Conservation (phyloP, 345 rosid genomes). For the Gossypium turneri region DNA sequence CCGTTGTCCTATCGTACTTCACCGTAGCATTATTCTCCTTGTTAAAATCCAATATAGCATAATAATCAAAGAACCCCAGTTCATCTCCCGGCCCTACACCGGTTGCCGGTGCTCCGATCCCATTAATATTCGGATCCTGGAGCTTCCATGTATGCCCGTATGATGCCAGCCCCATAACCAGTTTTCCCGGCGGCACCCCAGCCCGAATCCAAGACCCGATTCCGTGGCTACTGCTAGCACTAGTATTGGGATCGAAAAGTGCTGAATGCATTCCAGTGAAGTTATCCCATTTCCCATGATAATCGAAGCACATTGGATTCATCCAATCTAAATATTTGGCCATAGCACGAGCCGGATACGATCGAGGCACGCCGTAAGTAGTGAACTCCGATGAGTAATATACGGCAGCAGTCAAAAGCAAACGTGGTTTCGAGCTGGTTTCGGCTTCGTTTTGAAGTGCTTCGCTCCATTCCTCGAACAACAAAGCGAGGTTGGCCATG, state of each 20-base stretch:
- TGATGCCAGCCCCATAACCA: slow-evolving; percentile 46
- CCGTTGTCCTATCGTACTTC: slow-evolving; percentile 15
- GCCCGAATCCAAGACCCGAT: slow-evolving; percentile 37
- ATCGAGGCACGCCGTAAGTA: slow-evolving; percentile 6
- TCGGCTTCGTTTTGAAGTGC: slow-evolving; percentile 26
- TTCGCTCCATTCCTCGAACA: slow-evolving; percentile 25
- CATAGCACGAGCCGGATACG: slow-evolving; percentile 30
- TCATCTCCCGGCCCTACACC: slow-evolving; percentile 34
- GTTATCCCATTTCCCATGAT: slow-evolving; percentile 42
- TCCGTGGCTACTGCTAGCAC: slow-evolving; percentile 32
- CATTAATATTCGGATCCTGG: slow-evolving; percentile 22
- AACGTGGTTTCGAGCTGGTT: slow-evolving; percentile 4
- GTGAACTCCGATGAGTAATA: slow-evolving; percentile 27
- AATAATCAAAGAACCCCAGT: slow-evolving; percentile 17
- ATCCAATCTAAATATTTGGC: slow-evolving; percentile 32
- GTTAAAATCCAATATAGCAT: slow-evolving; percentile 26
- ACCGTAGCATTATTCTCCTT: slow-evolving; percentile 1
- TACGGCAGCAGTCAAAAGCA: slow-evolving; percentile 42
- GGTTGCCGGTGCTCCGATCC: slow-evolving; percentile 33
- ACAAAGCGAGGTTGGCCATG: slow-evolving; percentile 22
- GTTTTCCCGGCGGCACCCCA: slow-evolving; percentile 24
- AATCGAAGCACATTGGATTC: slow-evolving; percentile 41
- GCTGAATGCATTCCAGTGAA: slow-evolving; percentile 37
- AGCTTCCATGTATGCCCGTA: slow-evolving; percentile 33
- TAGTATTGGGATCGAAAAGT: slow-evolving; percentile 21